Conservation (phyloP, 306 rosid species). For the Crataegus laevigata region DNA sequence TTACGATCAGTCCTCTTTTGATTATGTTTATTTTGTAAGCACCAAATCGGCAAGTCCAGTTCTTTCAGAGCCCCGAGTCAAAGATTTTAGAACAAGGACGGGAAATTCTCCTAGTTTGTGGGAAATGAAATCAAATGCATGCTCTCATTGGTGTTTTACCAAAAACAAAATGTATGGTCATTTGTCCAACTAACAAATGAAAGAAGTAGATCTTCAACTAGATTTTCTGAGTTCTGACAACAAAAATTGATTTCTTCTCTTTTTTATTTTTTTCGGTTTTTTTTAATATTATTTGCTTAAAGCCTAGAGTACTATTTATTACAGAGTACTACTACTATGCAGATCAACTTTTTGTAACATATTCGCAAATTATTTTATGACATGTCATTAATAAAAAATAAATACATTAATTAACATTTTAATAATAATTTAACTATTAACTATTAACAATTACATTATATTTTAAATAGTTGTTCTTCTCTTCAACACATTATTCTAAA, state of each 20-base stretch:
- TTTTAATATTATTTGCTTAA: neutral
- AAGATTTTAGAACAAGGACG: neutral
- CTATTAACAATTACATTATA: no score
- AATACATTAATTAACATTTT: no score
- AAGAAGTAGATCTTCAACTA: conserved; percentile 35
- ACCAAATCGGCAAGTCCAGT: neutral
- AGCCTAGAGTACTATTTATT: neutral
- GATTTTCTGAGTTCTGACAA: conserved; percentile 46
- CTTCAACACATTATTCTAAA: no score
- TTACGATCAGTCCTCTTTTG: neutral
- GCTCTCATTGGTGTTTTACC: neutral
- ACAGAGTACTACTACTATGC: no score
- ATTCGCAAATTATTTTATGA: no score
- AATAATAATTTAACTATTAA: no score
- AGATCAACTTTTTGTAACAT: no score
- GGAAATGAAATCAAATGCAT: conserved; percentile 7
- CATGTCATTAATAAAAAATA: accelerated
- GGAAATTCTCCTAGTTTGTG: conserved; percentile 17
- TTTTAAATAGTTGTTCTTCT: no score
- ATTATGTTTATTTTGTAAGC: neutral
- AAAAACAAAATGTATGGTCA: conserved; percentile 16
- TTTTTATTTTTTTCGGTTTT: neutral
- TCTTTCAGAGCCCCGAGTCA: neutral
- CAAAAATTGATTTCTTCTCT: conserved; percentile 7
- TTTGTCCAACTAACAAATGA: conserved; percentile 48